Percentiles rank a stretch among this genome's conserved stretches.
These are phyloP conservation scores for Chamaecrista fasciculata DNA, from an alignment of 306 rosid species.

Conservation along the genomic window DNA sequence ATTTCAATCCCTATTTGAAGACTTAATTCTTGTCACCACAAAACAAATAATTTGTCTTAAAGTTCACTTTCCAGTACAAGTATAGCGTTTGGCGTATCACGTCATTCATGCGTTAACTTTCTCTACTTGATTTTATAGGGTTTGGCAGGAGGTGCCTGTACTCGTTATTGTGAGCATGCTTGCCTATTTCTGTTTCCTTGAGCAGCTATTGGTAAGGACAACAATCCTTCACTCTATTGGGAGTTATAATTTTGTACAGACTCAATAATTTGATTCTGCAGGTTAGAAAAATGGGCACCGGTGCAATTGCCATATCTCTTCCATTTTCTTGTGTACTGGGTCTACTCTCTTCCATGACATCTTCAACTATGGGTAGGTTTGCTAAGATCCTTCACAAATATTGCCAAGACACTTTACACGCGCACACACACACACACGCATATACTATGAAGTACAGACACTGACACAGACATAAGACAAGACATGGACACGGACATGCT, in stretches of 20 bases:
- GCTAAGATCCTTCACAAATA: slow-evolving; percentile 3
- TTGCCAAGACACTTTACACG: slow-evolving; percentile 16
- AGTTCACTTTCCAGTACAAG: too few species aligned
- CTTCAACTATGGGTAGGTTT: slow-evolving; percentile 91
- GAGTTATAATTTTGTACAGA: slow-evolving; percentile 17
- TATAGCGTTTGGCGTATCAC: too few species aligned
- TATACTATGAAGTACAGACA: too few species aligned
- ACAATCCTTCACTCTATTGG: slow-evolving; percentile 18
- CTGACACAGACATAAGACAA: too few species aligned
- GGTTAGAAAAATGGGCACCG: slow-evolving; percentile 73
- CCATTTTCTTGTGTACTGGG: slow-evolving; percentile 94
- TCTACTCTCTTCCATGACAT: slow-evolving; percentile 84
- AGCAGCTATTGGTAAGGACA: slow-evolving; percentile 80
- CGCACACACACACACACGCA: too few species aligned
- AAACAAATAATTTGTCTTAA: neutral
- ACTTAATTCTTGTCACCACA: neutral
- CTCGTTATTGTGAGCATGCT: slow-evolving; percentile 95
- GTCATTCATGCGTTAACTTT: slow-evolving; percentile 21
- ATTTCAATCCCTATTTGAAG: slow-evolving; percentile 9
- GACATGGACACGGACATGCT: too few species aligned
- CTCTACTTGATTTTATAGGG: slow-evolving; percentile 48
- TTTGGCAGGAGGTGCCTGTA: slow-evolving; percentile 97
- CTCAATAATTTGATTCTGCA: slow-evolving; percentile 40
- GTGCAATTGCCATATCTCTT: slow-evolving; percentile 83
- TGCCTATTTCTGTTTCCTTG: slow-evolving; percentile 95